A percentile compares a stretch with the other conserved stretches of the same genome.
These are phyloP conservation scores for Colletotrichum magnum DNA, from an alignment of 2,329 filamentous ascomycete genomes.

Conservation along the genomic window DNA sequence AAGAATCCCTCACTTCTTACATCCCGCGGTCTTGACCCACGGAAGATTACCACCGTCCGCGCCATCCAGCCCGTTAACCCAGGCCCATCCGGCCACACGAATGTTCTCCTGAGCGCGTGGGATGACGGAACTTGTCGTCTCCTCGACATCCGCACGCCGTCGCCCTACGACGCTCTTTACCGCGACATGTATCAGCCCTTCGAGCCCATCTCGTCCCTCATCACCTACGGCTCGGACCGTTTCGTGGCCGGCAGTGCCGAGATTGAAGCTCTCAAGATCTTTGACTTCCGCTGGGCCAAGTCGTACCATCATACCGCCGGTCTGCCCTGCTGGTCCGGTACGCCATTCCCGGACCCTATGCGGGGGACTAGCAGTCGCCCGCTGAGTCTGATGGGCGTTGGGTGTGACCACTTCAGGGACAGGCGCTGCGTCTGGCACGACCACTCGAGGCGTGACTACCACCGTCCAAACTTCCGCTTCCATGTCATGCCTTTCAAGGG, in stretches of 20 bases:
- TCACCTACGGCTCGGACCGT: conserved; percentile 64
- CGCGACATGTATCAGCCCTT: conserved; percentile 67
- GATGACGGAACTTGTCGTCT: conserved; percentile 63
- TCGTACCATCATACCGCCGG: conserved; percentile 64
- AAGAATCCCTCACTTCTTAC: conserved; percentile 48
- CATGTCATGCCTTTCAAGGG: conserved; percentile 54
- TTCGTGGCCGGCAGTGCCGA: conserved; percentile 65
- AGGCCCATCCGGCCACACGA: conserved; percentile 48
- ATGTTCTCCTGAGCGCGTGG: conserved; percentile 66
- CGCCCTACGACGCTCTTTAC: conserved; percentile 62
- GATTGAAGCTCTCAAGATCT: conserved; percentile 61
- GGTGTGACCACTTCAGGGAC: conserved; percentile 54
- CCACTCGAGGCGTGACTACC: conserved; percentile 57
- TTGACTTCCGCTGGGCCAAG: conserved; percentile 68
- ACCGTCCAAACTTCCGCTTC: conserved; percentile 64
- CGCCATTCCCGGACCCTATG: conserved; percentile 54
- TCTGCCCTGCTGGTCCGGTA: conserved; percentile 58
- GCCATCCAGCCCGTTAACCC: conserved; percentile 61
- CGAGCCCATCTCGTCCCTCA: conserved; percentile 60
- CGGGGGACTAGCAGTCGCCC: conserved; percentile 44
- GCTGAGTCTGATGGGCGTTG: conserved; percentile 32
- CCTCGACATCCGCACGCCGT: conserved; percentile 63
- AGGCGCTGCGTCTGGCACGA: conserved; percentile 63
- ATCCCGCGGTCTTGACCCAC: conserved; percentile 45
- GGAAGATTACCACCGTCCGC: conserved; percentile 57